phyloP scores from a whole-genome alignment of 805 yeast species.

The Kluyveromyces aestuarii region DNA sequence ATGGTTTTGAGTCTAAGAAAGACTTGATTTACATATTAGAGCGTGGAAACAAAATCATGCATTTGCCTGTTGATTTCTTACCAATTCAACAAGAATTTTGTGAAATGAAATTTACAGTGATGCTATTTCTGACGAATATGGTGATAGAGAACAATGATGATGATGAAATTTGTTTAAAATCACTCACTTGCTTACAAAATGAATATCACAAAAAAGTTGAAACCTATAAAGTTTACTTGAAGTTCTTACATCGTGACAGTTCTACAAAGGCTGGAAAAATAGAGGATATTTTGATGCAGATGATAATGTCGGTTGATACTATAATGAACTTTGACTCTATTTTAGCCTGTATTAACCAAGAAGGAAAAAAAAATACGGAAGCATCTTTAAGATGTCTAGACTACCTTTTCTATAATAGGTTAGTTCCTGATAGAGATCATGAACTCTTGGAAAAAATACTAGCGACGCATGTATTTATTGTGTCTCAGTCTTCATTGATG shows the following conservation, averaged over 20 bases:
- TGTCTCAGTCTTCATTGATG: constrained; percentile 18
- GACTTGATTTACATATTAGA: constrained; percentile 13
- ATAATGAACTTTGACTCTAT: constrained; percentile 15
- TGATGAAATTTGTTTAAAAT: constrained; percentile 5
- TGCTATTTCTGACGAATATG: constrained; percentile 21
- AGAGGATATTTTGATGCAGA: constrained; percentile 29
- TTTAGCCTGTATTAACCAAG: constrained; percentile 22
- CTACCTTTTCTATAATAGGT: constrained; percentile 27
- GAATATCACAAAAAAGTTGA: constrained; percentile 24
- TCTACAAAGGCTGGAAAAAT: constrained; percentile 7
- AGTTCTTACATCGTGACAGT: constrained; percentile 10
- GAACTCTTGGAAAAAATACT: constrained; percentile 22
- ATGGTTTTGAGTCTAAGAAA: constrained; percentile 1
- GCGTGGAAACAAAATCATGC: constrained; percentile 7
- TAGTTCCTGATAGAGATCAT: constrained; percentile 21
- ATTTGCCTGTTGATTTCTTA: constrained; percentile 9
- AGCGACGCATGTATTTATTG: constrained; percentile 18
- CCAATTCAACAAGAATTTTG: constrained; percentile 10
- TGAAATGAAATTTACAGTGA: constrained; percentile 15
- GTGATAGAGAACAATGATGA: constrained; percentile 17
- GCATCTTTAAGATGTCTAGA: constrained; percentile 28
- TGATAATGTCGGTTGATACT: constrained; percentile 27
- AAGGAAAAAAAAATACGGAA: constrained; percentile 16
- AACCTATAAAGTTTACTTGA: constrained; percentile 24
- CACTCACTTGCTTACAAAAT: constrained; percentile 18